phyloP scores from a whole-genome alignment of 2,329 filamentous ascomycete genomes.

The Ophiostoma piceae region DNA sequence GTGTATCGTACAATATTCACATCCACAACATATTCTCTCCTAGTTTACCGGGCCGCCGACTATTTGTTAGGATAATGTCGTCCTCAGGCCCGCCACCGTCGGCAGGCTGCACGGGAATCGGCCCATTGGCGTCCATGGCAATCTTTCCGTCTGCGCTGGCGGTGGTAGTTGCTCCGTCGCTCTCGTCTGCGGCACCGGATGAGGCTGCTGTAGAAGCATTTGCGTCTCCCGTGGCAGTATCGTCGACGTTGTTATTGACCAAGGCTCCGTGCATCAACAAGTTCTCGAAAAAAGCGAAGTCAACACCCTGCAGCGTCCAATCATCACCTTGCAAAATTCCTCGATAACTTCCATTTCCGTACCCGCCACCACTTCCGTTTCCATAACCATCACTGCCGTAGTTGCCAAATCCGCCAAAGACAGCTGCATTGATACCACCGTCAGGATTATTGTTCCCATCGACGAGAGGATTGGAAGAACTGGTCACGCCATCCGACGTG shows the following conservation, averaged over 20 bases:
- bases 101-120: neutral
- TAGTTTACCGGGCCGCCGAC: neutral
- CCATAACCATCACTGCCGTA: neutral
- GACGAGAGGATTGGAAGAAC: neutral
- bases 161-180: neutral
- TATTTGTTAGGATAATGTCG: neutral
- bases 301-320: constrained; percentile 35
- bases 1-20: neutral
- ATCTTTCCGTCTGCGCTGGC: neutral
- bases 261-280: constrained; percentile 24
- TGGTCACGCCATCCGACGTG: neutral
- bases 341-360: neutral
- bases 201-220: neutral
- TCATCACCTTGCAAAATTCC: constrained; percentile 28
- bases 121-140: neutral
- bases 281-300: constrained; percentile 34
- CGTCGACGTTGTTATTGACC: neutral
- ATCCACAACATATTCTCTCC: neutral
- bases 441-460: neutral
- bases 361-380: neutral
- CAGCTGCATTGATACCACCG: neutral
- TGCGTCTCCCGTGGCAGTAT: neutral
- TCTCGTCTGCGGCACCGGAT: neutral
- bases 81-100: neutral
- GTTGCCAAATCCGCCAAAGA: neutral